A percentile compares a stretch with the other conserved stretches of the same genome.
Conservation (phyloP, 306 rosid genomes). For the Hippophae tibetana region DNA sequence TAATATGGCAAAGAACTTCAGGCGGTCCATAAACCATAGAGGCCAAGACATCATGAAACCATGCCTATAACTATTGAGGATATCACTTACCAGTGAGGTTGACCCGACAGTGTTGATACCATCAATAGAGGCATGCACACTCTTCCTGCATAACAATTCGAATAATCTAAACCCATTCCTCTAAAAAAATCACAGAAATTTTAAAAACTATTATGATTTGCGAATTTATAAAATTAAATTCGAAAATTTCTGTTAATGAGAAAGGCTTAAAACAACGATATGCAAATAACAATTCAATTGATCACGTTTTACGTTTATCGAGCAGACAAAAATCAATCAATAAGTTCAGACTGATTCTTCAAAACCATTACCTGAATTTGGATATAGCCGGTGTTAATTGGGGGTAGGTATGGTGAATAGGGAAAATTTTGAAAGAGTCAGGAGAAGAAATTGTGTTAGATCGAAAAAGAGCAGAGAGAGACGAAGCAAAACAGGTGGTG, state of each 20-base stretch:
- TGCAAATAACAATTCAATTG: no score
- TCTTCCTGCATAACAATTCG: slow-evolving; percentile 45
- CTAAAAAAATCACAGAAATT: neutral
- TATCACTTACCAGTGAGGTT: slow-evolving; percentile 56
- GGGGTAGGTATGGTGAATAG: neutral
- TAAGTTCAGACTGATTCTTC: neutral
- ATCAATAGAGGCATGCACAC: slow-evolving; percentile 43
- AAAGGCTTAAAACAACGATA: no score
- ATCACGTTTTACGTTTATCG: neutral
- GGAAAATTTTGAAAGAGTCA: slow-evolving; percentile 13
- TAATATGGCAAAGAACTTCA: neutral
- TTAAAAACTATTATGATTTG: neutral
- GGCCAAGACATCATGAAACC: slow-evolving; percentile 12
- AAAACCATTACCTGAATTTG: slow-evolving; percentile 23
- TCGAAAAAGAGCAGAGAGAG: slow-evolving; percentile 22
- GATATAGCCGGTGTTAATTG: slow-evolving; percentile 10
- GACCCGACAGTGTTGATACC: slow-evolving; percentile 62
- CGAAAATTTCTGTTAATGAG: neutral
- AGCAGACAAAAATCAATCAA: neutral
- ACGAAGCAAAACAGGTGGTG: slow-evolving; percentile 38
- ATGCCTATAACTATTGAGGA: slow-evolving; percentile 1
- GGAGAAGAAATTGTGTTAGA: slow-evolving; percentile 22
- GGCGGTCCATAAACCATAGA: neutral
- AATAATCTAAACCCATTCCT: slow-evolving; percentile 13
- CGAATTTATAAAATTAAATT: neutral